Conservation (phyloP, 176 grass and related monocot species). For the Leersia perrieri region DNA sequence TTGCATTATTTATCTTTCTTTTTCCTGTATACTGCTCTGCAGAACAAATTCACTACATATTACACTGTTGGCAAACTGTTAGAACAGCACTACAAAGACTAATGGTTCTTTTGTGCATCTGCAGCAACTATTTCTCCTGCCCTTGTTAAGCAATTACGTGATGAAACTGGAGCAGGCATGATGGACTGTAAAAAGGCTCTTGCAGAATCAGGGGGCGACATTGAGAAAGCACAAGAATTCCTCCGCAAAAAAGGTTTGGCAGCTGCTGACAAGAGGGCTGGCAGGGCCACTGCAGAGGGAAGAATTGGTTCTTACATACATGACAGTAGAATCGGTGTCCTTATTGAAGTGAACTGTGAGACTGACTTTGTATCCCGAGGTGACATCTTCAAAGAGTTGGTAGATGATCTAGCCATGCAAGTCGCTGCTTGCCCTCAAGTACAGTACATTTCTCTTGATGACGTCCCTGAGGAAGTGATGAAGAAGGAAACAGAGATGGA, state of each 20-base stretch:
- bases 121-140: constrained; percentile 78
- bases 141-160: constrained; percentile 95
- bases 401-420: constrained; percentile 98
- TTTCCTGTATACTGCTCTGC: background rate
- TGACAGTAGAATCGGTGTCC: constrained; percentile 84
- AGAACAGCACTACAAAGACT: constrained; percentile 30
- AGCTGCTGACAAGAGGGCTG: constrained; percentile 92
- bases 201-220: constrained; percentile 66
- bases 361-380: constrained; percentile 99
- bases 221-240: constrained; percentile 85
- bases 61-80: constrained; percentile 29
- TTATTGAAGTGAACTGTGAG: constrained; percentile 96
- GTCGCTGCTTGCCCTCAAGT: constrained; percentile 94
- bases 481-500: constrained; percentile 92
- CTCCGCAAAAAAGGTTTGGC: constrained; percentile 76
- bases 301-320: constrained; percentile 94
- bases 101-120: constrained; percentile 42
- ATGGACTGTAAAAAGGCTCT: constrained; percentile 99
- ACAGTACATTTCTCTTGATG: constrained; percentile 68
- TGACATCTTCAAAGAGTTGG: constrained; percentile 86
- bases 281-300: constrained; percentile 82
- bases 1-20: background rate
- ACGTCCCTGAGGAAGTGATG: constrained; percentile 80
- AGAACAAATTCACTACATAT: constrained; percentile 7
- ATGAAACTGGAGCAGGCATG: constrained; percentile 95